These are phyloP conservation scores for Hypholoma fasciculare DNA, from an alignment of 768 basidiomycete genomes.

Conservation along the genomic window DNA sequence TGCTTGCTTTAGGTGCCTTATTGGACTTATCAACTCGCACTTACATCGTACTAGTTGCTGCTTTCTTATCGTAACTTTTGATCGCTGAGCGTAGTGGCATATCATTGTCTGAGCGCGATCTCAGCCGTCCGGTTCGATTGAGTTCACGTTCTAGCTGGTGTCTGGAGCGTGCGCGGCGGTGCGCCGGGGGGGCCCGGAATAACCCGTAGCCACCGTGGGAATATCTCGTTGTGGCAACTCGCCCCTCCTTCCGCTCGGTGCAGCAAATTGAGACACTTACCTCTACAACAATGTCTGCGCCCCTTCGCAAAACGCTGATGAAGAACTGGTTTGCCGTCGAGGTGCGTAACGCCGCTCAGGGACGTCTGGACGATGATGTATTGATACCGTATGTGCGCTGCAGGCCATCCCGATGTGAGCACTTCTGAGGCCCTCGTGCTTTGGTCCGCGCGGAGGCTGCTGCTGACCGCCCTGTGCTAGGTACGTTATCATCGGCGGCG, in stretches of 20 bases:
- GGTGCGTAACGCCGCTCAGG: conserved; percentile 36
- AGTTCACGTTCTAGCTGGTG: not conserved
- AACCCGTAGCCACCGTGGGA: conserved; percentile 34
- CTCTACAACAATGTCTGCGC: conserved; percentile 21
- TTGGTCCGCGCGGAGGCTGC: not conserved
- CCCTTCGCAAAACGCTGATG: conserved; percentile 44
- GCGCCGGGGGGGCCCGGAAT: conserved; percentile 30
- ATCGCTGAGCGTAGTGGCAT: too few relatives aligned
- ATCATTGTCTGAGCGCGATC: not conserved
- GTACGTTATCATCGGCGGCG: conserved; percentile 53
- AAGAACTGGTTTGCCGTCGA: conserved; percentile 77
- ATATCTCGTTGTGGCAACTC: conserved; percentile 11
- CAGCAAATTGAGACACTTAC: conserved; percentile 13
- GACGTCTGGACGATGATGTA: conserved; percentile 1
- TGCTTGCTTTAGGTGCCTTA: too few relatives aligned
- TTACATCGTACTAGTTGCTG: too few relatives aligned
- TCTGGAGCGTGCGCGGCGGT: too few relatives aligned
- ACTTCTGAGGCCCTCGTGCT: not conserved
- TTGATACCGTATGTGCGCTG: not conserved
- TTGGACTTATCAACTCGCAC: too few relatives aligned
- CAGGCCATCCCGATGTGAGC: conserved; percentile 57
- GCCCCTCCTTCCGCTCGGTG: conserved; percentile 5
- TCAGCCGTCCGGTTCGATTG: not conserved
- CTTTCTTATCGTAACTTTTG: too few relatives aligned
- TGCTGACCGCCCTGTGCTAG: conserved; percentile 19